Conservation (phyloP, 495 filamentous ascomycete genomes). For the Tuber borchii region DNA sequence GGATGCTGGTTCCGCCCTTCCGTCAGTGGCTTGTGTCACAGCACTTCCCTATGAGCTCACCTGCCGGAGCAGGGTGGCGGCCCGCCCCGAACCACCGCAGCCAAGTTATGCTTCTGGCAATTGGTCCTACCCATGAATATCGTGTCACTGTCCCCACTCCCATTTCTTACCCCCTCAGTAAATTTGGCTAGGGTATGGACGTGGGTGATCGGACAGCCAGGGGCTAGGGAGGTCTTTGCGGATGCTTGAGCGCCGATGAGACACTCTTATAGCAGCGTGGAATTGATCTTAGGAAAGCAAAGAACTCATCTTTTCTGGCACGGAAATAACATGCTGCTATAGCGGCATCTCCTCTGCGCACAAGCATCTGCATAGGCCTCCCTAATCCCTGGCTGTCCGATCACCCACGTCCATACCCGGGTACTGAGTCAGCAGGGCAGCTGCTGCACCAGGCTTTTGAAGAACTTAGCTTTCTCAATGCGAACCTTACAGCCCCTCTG, state of each 20-base stretch:
- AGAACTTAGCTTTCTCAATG: not conserved
- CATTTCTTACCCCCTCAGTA: not conserved
- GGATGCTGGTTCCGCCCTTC: slow-evolving; percentile 9
- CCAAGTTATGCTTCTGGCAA: slow-evolving; percentile 14
- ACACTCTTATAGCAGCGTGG: no score
- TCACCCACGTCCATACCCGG: no score
- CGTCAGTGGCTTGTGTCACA: slow-evolving; percentile 24
- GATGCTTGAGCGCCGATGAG: no score
- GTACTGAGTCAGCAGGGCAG: slow-evolving; percentile 1
- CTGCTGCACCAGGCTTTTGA: not conserved
- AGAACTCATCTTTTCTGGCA: no score
- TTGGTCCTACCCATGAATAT: not conserved
- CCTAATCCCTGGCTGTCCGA: no score
- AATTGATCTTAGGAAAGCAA: no score
- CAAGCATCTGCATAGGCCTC: no score
- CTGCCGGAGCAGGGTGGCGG: slow-evolving; percentile 20
- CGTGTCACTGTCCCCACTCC: not conserved
- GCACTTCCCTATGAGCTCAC: slow-evolving; percentile 10
- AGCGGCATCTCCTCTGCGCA: no score
- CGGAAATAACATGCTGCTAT: no score
- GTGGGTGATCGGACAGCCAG: no score
- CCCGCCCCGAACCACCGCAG: slow-evolving; percentile 29
- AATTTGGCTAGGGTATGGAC: no score
- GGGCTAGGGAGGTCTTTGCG: no score
- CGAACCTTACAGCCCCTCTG: not conserved